Base-by-base conservation (phyloP, 345 rosid species). In the Euphorbia pulcherrima region DNA sequence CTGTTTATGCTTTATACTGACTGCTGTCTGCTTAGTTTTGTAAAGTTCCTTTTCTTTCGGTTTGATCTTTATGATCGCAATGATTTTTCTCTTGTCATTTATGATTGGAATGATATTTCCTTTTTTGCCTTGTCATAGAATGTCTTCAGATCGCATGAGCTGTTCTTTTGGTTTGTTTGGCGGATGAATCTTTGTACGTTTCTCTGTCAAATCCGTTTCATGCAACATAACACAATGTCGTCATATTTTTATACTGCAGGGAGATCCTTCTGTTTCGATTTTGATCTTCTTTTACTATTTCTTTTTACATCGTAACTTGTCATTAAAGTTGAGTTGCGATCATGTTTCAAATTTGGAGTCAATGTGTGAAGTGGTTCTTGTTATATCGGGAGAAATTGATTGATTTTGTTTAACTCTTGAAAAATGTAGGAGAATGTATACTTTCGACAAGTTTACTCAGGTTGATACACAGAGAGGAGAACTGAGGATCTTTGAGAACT, bases 401-500 rank as follows among this genome's bases (percentile, higher is more conserved):
- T 59, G 7, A 4, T 6, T 66, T 27, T 37, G 50, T 7, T 69
- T 55, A 75, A 70, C 78, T 74, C 47, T 16, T 64, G 64, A 26
- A 62, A 28, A 58, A 57, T 33, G n/a, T n/a, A n/a, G n/a, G n/a
- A 33, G 37, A 7, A 33, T 33, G 37, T n/a, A n/a, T n/a, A n/a
- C n/a, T n/a, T n/a, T n/a, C n/a, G 37, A 33, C 7, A 75, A 82
- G 78, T 74, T 79, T 68, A 75, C 89, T 73, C 84, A 85, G 83
- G 78, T 75, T 80, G 73, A 65, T 41, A 81, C 72, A 68, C 89
- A 78, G 48, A 86, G 87, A 75, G 90, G 91, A 72, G 86, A 86
- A 66, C 73, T 87, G 72, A 85, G 89, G 83, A 78, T 92, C 80
- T 89, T 83, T 74, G 98, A 92, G 79, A 78, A 69, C 82, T 65